Evolutionary conservation across 1,139 yeast species (phyloP).

Genomic region (Blastobotrys niveus): DNA sequence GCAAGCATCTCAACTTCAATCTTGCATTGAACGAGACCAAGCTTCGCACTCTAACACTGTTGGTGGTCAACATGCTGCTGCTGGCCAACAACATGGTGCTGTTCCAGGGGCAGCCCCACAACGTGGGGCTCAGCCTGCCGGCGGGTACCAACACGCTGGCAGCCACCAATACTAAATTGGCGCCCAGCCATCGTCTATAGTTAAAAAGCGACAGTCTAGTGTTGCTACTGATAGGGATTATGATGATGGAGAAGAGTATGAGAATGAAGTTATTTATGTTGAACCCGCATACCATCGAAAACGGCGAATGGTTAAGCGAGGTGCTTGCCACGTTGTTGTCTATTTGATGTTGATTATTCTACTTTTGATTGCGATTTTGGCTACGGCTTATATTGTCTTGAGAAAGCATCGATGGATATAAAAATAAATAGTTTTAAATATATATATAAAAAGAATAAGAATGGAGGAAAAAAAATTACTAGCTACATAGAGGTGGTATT

Average conservation of each 20-base stretch:
- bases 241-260: neutral
- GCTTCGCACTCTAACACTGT: neutral
- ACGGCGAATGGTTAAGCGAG: constrained; percentile 1
- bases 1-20: constrained; percentile 9
- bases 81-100: no score
- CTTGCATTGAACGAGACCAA: constrained; percentile 2
- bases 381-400: neutral
- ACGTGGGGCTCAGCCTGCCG: neutral
- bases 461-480: no score
- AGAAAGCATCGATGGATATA: neutral
- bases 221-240: no score
- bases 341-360: neutral
- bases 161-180: neutral
- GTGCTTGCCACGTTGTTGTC: constrained; percentile 4
- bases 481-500: neutral
- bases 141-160: neutral
- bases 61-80: neutral
- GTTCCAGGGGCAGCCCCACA: constrained; percentile 1
- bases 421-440: neutral
- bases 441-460: no score
- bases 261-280: neutral
- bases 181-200: no score
- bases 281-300: constrained; percentile 5
- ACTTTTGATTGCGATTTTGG: neutral
- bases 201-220: no score